Conservation (phyloP, 306 rosid species). For the Acacia crassicarpa region DNA sequence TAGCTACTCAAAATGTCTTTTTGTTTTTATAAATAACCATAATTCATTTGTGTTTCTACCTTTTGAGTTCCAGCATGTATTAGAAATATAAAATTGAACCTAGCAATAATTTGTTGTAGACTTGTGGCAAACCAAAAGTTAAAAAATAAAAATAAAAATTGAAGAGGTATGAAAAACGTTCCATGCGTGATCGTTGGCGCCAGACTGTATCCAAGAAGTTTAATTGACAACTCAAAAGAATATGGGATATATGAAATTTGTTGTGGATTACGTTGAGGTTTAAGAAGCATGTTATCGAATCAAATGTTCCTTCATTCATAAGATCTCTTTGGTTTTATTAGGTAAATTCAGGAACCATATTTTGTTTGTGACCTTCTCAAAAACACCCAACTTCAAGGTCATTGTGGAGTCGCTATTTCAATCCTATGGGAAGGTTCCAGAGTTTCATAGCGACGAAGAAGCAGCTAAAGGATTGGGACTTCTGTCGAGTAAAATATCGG, state of each 20-base stretch:
- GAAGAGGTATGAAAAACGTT: neutral
- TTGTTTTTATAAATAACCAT: neutral
- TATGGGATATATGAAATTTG: neutral
- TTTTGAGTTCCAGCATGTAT: neutral
- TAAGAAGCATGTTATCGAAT: neutral
- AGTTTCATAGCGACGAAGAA: constrained; percentile 31
- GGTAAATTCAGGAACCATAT: constrained; percentile 49
- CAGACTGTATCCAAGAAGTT: neutral
- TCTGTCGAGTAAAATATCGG: constrained; percentile 25
- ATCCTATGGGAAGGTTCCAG: constrained; percentile 31
- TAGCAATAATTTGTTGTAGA: too few relatives aligned
- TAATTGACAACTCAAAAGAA: neutral
- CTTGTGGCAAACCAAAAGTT: neutral
- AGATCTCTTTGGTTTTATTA: constrained; percentile 22
- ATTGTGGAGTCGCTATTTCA: constrained; percentile 41
- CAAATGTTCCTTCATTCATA: constrained; percentile 2
- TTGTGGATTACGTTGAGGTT: neutral
- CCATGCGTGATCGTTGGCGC: neutral
- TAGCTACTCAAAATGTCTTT: too few relatives aligned
- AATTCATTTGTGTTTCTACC: neutral
- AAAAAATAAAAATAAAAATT: neutral
- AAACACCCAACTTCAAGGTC: constrained; percentile 39
- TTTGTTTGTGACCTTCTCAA: constrained; percentile 46
- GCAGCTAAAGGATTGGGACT: constrained; percentile 24
- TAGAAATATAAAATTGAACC: neutral